Base-by-base conservation (phyloP, 352 stramenopile genomes). In the Globisporangium paddicum region DNA sequence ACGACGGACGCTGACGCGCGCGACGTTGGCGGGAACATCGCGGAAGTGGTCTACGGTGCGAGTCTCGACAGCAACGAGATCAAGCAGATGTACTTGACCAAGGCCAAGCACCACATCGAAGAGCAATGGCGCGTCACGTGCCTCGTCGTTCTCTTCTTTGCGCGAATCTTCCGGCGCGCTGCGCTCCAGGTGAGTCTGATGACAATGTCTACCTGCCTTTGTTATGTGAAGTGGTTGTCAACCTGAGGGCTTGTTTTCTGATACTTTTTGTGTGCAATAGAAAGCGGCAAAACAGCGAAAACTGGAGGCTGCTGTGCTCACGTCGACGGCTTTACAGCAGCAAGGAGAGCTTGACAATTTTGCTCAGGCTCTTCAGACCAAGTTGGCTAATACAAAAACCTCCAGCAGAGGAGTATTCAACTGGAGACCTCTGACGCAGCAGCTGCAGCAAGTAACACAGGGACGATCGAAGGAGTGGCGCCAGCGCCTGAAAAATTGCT, bases 91-190 rank as follows among this genome's bases (percentile, higher is more conserved):
- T 79, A 72, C 23, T 2, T 65, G 10, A 23, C 62, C 0, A 57
- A 69, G 18, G 63, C 62, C 3, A 74, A 62, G 10, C 57, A 56
- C 4, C 47, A 68, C 16, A 55, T 74, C 9, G 59, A 71, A 1
- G 64, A 79, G 5, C 65, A 68, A 23, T 79, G 71, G 71, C 62
- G 60, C 34, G 41, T 75, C 34, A 68, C 58, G n/a, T 37, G 28
- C 21, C 42, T 72, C n/a, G 67, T 72, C 10, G 66, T 72, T 19
- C 26, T 79, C 11, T 79, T 75, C 37, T 79, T 79, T 35, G 61
- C 66, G 14, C 59, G 68, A 2, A 21, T 79, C 3, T 79, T 79
- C 50, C 65, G 71, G 26, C 60, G 63, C 18, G 59, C 66, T 6
- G 57, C 68, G 11, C 60, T 79, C 9, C 51, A 64, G 62, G 62